A percentile compares a stretch with the other conserved stretches of the same genome.
Conservation (phyloP, 1,284 basidiomycete species). For the Marasmius fiardii region DNA sequence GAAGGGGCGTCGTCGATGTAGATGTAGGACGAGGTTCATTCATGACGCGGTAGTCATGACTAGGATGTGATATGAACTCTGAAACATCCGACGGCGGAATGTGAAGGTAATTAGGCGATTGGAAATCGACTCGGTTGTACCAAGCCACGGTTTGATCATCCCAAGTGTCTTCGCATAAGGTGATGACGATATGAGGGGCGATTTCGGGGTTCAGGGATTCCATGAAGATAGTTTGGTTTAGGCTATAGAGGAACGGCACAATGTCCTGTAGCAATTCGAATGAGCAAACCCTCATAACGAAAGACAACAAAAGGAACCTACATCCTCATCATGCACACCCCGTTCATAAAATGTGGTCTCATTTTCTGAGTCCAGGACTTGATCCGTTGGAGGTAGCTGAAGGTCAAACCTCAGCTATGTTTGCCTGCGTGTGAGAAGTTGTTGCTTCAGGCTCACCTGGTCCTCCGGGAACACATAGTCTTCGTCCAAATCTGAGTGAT, state of each 20-base stretch:
- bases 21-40: not conserved
- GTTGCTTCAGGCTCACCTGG: not conserved
- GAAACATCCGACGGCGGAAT: conserved; percentile 3
- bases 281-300: not conserved
- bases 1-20: not conserved
- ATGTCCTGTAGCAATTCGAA: not conserved
- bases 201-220: conserved; percentile 10
- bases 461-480: not conserved
- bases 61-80: not conserved
- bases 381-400: not conserved
- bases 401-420: not conserved
- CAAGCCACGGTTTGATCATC: conserved; percentile 7
- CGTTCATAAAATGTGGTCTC: not conserved
- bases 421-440: not conserved
- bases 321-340: conserved; percentile 6
- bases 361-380: not conserved
- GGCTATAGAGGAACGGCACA: conserved; percentile 2
- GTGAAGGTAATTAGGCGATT: conserved; percentile 2
- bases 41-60: not conserved
- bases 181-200: conserved; percentile 12
- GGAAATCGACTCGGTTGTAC: conserved; percentile 6
- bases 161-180: conserved; percentile 8
- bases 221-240: conserved; percentile 5
- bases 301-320: not conserved
- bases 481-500: not conserved